Evolutionary conservation across 352 stramenopile genomes (phyloP), one percentile per base, ranked within the genome.

Genomic region (Phytophthora pistaciae): DNA sequence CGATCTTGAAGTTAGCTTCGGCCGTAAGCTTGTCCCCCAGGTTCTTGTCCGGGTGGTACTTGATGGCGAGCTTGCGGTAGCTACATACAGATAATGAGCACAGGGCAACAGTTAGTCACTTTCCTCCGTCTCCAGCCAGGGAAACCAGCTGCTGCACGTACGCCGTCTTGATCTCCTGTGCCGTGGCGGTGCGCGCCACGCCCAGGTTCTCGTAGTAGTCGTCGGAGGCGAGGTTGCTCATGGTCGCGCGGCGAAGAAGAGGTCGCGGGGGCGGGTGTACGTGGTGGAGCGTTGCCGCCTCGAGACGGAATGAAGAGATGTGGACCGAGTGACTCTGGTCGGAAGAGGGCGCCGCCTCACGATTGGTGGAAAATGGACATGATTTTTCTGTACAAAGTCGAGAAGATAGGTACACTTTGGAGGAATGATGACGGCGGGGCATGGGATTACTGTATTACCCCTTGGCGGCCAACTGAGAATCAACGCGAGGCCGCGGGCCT

Each of bases 11-110:
- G 77, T 98, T 97, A 55, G 95, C 85, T 67, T 96, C 92, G 21
- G 94, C 91, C 44, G 90, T 73, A 54, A 92, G 66, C 71, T 94
- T 94, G 63, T 95, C 89, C 14, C 81, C 70, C 38, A 86, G 88
- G 72, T 98, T 98, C 82, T 98, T 98, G 81, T 98, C 93, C 16
- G 93, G 93, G 66, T 98, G 93, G 77, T 97, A 97, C 78, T 97
- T 98, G 77, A 98, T 94, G 52, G 93, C 92, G 29, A 98, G 70
- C 72, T 97, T 97, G 31, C 92, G 85, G 71, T 98, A 98, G 16
- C 90, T 96, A 62, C 11, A 42, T 96, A 62, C 11, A 42, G 36
- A 18, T 5, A 49, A 7, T 23, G 18, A 20, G 42, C n/a, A 54
- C 20, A 33, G 5, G 5, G 25, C 25, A 49, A 52, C 31, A 21